Percentiles rank a stretch among this genome's conserved stretches.
Conservation (phyloP, 1,284 basidiomycete genomes). For the Trametes sp. region DNA sequence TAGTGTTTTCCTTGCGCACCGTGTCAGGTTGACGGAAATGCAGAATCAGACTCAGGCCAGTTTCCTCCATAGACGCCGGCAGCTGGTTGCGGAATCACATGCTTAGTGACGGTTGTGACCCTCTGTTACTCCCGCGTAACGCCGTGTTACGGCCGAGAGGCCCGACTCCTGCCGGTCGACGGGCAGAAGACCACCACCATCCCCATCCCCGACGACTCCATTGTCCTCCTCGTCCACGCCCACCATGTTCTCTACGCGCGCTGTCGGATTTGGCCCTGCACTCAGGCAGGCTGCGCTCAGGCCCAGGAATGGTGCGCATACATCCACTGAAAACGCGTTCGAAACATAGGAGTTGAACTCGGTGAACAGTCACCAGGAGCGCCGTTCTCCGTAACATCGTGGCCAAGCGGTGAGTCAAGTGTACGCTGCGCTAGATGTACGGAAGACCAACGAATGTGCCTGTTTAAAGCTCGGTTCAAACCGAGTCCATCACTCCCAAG, state of each 20-base stretch:
- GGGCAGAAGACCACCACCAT: too few species aligned
- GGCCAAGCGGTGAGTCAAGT: conserved; percentile 54
- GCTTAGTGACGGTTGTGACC: too few species aligned
- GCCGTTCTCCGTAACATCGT: conserved; percentile 51
- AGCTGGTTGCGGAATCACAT: conserved; percentile 12
- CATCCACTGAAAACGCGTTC: neutral
- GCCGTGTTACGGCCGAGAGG: conserved; percentile 15
- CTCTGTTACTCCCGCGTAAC: too few species aligned
- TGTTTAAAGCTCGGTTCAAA: conserved; percentile 55
- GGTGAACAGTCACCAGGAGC: conserved; percentile 43
- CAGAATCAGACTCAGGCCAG: too few species aligned
- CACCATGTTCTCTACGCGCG: conserved; percentile 57
- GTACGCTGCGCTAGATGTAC: neutral
- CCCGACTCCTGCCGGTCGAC: conserved; percentile 6
- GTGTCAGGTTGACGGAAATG: too few species aligned
- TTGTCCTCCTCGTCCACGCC: conserved; percentile 13
- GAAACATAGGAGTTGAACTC: conserved; percentile 33
- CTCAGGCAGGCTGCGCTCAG: conserved; percentile 59
- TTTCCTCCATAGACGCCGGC: too few species aligned
- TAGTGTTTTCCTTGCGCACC: too few species aligned
- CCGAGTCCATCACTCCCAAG: conserved; percentile 66
- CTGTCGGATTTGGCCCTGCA: conserved; percentile 60
- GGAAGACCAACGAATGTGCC: neutral
- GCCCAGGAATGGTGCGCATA: conserved; percentile 54
- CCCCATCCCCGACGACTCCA: conserved; percentile 10